Evolutionary conservation across 108 stramenopile species (phyloP).

Genomic region (Stephanodiscus triporus): DNA sequence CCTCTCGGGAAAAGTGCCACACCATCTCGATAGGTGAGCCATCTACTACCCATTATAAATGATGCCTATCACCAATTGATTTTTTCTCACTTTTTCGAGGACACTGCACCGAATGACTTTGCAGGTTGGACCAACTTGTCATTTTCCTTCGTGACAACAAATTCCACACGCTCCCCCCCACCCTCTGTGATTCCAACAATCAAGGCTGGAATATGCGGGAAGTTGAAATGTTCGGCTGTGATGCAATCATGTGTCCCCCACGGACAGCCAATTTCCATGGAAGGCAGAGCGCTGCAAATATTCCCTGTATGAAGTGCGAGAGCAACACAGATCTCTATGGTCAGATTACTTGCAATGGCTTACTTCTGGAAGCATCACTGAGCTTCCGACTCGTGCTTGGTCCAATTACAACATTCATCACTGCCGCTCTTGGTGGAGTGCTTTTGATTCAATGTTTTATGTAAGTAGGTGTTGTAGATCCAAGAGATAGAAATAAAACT

Average conservation of each 20-base stretch:
- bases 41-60: neutral
- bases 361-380: slow-evolving; percentile 31
- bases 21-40: slow-evolving; percentile 51
- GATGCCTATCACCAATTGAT: neutral
- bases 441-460: slow-evolving; percentile 3
- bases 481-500: no score
- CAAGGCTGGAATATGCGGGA: slow-evolving; percentile 66
- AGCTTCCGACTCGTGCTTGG: slow-evolving; percentile 4
- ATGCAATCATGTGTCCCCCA: slow-evolving; percentile 76
- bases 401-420: neutral
- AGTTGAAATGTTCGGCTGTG: slow-evolving; percentile 68
- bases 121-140: slow-evolving; percentile 56
- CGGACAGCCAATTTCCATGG: slow-evolving; percentile 55
- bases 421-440: slow-evolving; percentile 12
- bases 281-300: slow-evolving; percentile 29
- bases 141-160: slow-evolving; percentile 76
- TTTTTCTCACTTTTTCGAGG: slow-evolving; percentile 1
- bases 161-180: slow-evolving; percentile 50
- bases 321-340: slow-evolving; percentile 44
- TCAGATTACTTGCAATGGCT: slow-evolving; percentile 43
- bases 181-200: slow-evolving; percentile 61
- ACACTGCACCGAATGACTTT: neutral
- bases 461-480: no score
- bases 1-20: slow-evolving; percentile 49
- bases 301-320: slow-evolving; percentile 32